phyloP scores from a whole-genome alignment of 164 flowering plant genomes.

The Aristolochia fimbriata region DNA sequence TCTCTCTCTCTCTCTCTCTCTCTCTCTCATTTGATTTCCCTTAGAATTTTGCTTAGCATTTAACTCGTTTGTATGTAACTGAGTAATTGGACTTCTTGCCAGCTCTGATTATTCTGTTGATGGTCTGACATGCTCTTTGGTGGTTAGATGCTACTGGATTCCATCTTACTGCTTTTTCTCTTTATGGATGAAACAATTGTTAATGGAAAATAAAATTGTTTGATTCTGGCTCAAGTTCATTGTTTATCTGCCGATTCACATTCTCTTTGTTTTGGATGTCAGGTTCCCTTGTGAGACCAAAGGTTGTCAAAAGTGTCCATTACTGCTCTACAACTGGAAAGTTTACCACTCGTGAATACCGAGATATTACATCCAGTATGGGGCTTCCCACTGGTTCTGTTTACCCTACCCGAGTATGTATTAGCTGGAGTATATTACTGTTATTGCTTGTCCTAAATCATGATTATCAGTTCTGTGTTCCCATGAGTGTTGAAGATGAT shows the following conservation, averaged over 20 bases:
- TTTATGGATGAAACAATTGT: too few species aligned
- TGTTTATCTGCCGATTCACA: too few species aligned
- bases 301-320: slow-evolving; percentile 97
- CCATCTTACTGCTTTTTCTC: too few species aligned
- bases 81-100: too few species aligned
- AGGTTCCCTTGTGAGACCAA: slow-evolving; percentile 99
- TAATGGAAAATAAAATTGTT: too few species aligned
- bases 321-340: slow-evolving; percentile 63
- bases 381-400: slow-evolving; percentile 98
- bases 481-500: not conserved
- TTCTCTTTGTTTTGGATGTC: too few species aligned
- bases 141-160: too few species aligned
- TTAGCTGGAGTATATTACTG: not conserved
- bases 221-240: too few species aligned
- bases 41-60: not conserved
- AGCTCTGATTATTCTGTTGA: too few species aligned
- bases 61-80: not conserved
- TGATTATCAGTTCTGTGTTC: not conserved
- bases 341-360: slow-evolving; percentile 74
- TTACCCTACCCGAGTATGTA: slow-evolving; percentile 87
- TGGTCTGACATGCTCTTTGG: too few species aligned
- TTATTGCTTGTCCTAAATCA: not conserved
- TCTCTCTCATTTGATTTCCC: not conserved
- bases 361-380: slow-evolving; percentile 83
- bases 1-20: not conserved